These are phyloP conservation scores for Ophiostoma quercus DNA, from an alignment of 2,329 filamentous ascomycete species.

Conservation along the genomic window DNA sequence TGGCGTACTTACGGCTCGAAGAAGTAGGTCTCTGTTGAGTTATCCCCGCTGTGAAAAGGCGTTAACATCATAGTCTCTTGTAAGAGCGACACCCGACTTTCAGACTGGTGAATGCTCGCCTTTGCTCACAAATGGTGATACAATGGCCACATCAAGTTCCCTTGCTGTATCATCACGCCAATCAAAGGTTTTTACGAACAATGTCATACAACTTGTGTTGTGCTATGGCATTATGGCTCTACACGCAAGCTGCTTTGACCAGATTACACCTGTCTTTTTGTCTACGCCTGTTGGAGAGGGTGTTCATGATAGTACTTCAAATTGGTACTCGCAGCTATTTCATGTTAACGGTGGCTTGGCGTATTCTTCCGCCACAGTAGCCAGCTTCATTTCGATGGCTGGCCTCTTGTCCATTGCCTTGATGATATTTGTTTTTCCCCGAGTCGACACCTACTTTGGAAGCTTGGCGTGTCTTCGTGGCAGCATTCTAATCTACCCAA, in stretches of 20 bases:
- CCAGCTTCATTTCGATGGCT: not conserved
- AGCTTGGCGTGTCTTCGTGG: not conserved
- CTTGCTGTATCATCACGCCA: not conserved
- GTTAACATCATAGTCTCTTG: not conserved
- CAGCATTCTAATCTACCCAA: not conserved
- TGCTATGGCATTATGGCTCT: constrained; percentile 14
- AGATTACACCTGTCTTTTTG: not conserved
- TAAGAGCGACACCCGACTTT: not conserved
- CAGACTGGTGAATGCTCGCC: not conserved
- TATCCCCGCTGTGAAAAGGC: not conserved
- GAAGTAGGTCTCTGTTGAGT: not conserved
- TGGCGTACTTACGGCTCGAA: not conserved
- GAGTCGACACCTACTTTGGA: not conserved
- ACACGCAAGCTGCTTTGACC: not conserved
- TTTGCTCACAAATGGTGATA: not conserved
- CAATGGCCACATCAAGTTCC: not conserved
- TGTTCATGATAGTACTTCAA: not conserved
- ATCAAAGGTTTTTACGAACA: not conserved
- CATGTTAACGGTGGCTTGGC: not conserved
- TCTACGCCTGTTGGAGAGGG: not conserved
- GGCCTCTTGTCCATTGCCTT: not conserved
- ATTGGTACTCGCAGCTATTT: not conserved
- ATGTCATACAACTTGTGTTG: not conserved
- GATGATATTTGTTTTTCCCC: not conserved
- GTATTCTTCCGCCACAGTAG: not conserved